These are phyloP conservation scores for Fusarium tuaranense DNA, from an alignment of 2,329 filamentous ascomycete species.

Conservation along the genomic window DNA sequence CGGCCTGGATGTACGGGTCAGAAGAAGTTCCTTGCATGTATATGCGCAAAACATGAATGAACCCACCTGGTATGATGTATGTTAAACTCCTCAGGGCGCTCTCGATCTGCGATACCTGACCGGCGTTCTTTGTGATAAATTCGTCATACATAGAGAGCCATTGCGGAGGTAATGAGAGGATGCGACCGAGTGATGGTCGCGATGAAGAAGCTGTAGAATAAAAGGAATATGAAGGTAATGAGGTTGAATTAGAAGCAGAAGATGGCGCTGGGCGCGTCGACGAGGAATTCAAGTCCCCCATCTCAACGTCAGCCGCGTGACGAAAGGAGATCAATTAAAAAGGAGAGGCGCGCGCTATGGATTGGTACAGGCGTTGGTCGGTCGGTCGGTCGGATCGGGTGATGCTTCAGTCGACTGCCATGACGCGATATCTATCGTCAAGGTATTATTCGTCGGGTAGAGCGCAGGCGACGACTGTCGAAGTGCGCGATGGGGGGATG, in stretches of 20 bases:
- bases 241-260: conserved; percentile 34
- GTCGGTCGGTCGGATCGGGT: conserved; percentile 8
- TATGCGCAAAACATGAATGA: background rate
- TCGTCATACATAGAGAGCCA: conserved; percentile 82
- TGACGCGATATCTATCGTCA: conserved; percentile 21
- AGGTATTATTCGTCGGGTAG: background rate
- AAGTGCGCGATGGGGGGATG: conserved; percentile 12
- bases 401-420: conserved; percentile 29
- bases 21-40: background rate
- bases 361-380: background rate
- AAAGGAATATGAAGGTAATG: conserved; percentile 17
- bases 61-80: conserved; percentile 88
- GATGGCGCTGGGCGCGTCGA: conserved; percentile 33
- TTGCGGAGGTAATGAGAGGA: conserved; percentile 70
- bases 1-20: conserved; percentile 64
- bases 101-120: conserved; percentile 95
- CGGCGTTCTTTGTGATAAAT: conserved; percentile 95
- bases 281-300: conserved; percentile 36
- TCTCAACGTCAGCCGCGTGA: conserved; percentile 5
- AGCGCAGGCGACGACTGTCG: background rate
- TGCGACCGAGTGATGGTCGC: conserved; percentile 44
- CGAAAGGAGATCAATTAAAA: conserved; percentile 18
- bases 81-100: conserved; percentile 91
- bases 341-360: conserved; percentile 28
- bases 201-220: conserved; percentile 24